Evolutionary conservation across 257 asterid species (phyloP).

Genomic region (Solanum pinnatisectum): DNA sequence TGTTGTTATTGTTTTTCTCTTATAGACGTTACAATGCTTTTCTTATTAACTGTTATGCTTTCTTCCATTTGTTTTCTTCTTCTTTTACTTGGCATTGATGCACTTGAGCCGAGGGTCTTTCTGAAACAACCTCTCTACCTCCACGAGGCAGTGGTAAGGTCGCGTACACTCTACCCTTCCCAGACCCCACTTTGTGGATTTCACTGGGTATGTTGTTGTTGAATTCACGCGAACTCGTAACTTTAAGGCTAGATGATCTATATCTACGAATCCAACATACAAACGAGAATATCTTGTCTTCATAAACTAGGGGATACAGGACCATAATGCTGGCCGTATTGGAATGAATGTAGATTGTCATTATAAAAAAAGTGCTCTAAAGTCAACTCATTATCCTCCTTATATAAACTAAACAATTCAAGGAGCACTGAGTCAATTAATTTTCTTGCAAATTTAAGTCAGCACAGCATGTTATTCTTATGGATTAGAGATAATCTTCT

Average conservation of each 20-base stretch:
- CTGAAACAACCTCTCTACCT: background rate
- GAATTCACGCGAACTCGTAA: background rate
- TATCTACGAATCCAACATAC: background rate
- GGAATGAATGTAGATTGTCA: background rate
- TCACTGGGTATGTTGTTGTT: background rate
- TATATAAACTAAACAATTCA: background rate
- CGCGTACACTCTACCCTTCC: fast-evolving
- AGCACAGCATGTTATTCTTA: background rate
- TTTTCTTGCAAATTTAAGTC: background rate
- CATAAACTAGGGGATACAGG: background rate
- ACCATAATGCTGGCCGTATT: background rate
- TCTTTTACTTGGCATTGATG: background rate
- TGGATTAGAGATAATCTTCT: background rate
- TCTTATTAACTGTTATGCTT: background rate
- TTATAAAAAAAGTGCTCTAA: background rate
- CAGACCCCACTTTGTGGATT: too few species aligned
- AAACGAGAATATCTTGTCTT: background rate
- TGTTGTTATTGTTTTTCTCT: background rate
- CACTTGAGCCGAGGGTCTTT: background rate
- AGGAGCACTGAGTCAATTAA: background rate
- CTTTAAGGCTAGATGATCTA: background rate
- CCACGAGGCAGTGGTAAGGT: fast-evolving
- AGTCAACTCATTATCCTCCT: background rate
- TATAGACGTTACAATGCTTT: background rate
- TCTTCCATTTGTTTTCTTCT: background rate